Evolutionary conservation across 768 basidiomycete genomes (phyloP).

Genomic region (Leccinum incarnatum): DNA sequence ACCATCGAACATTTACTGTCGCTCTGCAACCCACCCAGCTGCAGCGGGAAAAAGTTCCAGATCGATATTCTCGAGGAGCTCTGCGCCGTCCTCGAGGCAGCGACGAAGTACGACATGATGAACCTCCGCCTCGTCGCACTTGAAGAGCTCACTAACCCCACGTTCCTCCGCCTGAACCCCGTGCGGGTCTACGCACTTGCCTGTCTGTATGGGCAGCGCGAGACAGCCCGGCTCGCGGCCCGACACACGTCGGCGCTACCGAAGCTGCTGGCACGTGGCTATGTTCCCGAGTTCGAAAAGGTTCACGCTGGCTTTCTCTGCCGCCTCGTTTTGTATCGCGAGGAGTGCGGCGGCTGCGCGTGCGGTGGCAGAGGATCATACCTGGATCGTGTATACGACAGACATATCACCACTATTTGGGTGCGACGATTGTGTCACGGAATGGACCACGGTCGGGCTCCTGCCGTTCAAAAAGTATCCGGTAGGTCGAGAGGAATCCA

Average conservation of each 20-base stretch:
- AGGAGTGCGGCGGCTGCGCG: not conserved
- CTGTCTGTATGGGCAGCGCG: conserved; percentile 4
- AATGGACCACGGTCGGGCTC: not conserved
- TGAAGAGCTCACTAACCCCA: not conserved
- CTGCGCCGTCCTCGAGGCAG: conserved; percentile 4
- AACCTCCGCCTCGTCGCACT: not conserved
- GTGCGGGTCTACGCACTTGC: conserved; percentile 11
- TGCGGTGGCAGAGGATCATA: conserved; percentile 4
- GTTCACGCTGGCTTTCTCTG: conserved; percentile 6
- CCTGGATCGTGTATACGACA: conserved; percentile 1
- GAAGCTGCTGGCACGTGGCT: not conserved
- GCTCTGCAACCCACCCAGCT: conserved; percentile 8
- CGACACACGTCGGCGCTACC: conserved; percentile 9
- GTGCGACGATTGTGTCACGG: not conserved
- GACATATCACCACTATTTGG: not conserved
- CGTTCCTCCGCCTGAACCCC: conserved; percentile 6
- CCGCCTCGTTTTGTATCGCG: conserved; percentile 12
- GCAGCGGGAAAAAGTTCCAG: not conserved
- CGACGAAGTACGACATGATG: conserved; percentile 19
- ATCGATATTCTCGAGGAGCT: conserved; percentile 1
- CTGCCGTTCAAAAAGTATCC: conserved; percentile 4
- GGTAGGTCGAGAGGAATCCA: not conserved
- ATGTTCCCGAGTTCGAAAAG: conserved; percentile 12
- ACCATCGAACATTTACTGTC: conserved; percentile 7
- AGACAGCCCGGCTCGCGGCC: conserved; percentile 10